Base-by-base conservation (phyloP, 2,329 filamentous ascomycete species). In the Pseudocercospora crystallina region DNA sequence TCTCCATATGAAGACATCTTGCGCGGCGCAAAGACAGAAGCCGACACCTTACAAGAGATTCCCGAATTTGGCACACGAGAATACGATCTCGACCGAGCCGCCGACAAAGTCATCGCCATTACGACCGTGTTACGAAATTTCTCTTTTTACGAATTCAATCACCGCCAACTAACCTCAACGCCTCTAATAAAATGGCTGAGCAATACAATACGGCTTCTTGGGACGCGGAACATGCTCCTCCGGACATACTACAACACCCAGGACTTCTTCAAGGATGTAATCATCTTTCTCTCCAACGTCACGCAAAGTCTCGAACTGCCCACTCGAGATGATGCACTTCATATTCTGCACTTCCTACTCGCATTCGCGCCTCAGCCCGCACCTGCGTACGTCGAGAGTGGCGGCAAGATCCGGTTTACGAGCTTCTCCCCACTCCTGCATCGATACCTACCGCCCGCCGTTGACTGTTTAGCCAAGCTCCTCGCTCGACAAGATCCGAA, bases 211-310 rank as follows among this genome's bases (percentile, higher is more conserved):
- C 81, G 90, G 53, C 89, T 94, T 59, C 78, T 97, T 11, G 94
- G 92, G 29, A 96, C 91, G 3, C 86, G 90, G 11, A 90, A 90
- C 61, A 89, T 92, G 79, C 80, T 97, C 29, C 74, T 97, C 36
- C 84, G 90, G 34, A 89, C 85, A 3, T 81, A 94, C 59, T 78
- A 81, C 64, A 96, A 96, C 70, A 94, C 88, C 0, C 76, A 96
- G 59, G 94, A 99, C 70, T 92, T 97, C 63, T 95, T 96, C 89
- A 99, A 99, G 72, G 94, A 99, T 69, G 77, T 90, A 29, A 83
- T 97, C 51, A 86, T 90, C 12, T 84, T 95, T 59, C 77, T 99
- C 47, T 96, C 92, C 49, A 97, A 99, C 69, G 63, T 70, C 53
- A 83, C 95, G 41, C 85, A 90, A 7, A 81, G 83, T 8, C 81